Base-by-base conservation (phyloP, 768 basidiomycete species). In the Omphalotus guepiniiformis region DNA sequence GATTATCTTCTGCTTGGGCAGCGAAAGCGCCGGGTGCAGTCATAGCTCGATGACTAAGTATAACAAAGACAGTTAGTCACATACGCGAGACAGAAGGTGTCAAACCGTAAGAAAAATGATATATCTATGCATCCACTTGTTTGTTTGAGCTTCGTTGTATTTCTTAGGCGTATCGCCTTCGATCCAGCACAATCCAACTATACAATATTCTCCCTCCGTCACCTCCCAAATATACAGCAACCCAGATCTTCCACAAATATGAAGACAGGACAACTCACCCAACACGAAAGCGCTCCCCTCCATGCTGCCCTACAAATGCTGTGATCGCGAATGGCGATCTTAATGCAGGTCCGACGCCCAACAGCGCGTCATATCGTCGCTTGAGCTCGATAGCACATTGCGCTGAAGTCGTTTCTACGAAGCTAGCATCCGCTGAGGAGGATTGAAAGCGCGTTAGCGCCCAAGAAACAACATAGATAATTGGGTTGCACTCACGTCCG, bases 281-380 rank as follows among this genome's bases (percentile, higher is more conserved):
- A 37, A 93, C 76, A 40, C 89, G 83, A 66, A 73, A 90, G 73
- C 86, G 79, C 60, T 76, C 73, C 57, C 80, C 82, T 44, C 89
- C 89, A 64, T 87, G 81, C 59, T 89, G 86, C 59, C 88, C 90
- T 39, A 85, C 75, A 56, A 87, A 82, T 6, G 83, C 82, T n/a
- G 88, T 90, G 56, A 89, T 87, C 30, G 81, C 81, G 59, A 83
- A 92, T 2, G 89, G 88, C 11, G 88, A 90, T 25, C 84, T 79
- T 9, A 82, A 71, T 50, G 79, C 72, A 56, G 76, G 74, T 13
- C 79, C 75, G 25, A 91, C 85, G 11, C 87, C 83, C 28, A 80
- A 63, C 35, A 75, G 67, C 41, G 81, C 77, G 61, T 93, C 90
- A 58, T 85, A 88, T 23, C 78, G 74, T 56, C 74, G 74, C 73